phyloP scores from a whole-genome alignment of 2,329 filamentous ascomycete species.

The Colletotrichum lentis region DNA sequence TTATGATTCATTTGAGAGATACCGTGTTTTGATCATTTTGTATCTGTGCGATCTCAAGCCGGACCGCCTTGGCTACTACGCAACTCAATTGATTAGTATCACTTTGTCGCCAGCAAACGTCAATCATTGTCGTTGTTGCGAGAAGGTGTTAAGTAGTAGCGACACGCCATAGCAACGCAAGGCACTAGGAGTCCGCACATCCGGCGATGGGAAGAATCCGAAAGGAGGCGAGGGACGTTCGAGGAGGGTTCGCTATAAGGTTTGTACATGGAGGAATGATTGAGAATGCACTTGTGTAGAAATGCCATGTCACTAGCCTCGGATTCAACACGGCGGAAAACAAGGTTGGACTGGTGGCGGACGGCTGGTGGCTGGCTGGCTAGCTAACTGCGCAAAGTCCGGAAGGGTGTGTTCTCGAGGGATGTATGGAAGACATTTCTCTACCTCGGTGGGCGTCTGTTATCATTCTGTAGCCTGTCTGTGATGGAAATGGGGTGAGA shows the following conservation, averaged over 20 bases:
- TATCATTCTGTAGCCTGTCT: background rate
- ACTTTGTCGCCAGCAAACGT: background rate
- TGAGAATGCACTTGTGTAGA: constrained; percentile 32
- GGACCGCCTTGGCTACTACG: background rate
- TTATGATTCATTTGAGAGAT: too few relatives aligned
- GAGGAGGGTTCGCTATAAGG: constrained; percentile 4
- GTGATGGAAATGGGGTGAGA: background rate
- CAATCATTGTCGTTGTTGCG: background rate
- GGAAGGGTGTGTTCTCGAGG: background rate
- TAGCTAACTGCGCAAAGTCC: background rate
- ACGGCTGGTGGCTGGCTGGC: too few relatives aligned
- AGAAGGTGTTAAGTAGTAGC: background rate
- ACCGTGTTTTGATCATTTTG: too few relatives aligned
- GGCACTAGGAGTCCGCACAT: background rate
- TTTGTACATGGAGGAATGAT: constrained; percentile 22
- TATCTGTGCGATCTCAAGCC: too few relatives aligned
- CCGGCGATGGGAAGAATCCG: background rate
- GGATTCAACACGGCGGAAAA: constrained; percentile 1
- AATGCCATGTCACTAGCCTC: constrained; percentile 24
- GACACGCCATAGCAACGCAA: background rate
- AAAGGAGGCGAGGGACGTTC: background rate
- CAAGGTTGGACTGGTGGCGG: background rate
- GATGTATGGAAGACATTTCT: background rate
- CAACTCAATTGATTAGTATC: background rate
- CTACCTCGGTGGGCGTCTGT: background rate